Evolutionary conservation across 768 basidiomycete genomes (phyloP).

Genomic region (Mycena sanguinolenta): DNA sequence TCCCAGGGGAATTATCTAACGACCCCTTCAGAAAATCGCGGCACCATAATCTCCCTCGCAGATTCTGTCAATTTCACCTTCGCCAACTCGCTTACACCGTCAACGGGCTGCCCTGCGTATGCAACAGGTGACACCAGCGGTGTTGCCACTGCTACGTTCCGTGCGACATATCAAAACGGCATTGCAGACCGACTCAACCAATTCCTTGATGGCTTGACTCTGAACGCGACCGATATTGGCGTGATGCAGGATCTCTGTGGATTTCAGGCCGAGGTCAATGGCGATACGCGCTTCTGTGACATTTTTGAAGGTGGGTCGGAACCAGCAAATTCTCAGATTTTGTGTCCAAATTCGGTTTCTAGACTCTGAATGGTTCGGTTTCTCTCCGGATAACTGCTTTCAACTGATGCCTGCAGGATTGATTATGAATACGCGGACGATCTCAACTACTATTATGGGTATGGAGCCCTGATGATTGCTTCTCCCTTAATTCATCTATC

Average conservation of each 20-base stretch:
- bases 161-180: slow-evolving; percentile 47
- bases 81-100: slow-evolving; percentile 59
- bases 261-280: slow-evolving; percentile 53
- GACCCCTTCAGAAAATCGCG: slow-evolving; percentile 48
- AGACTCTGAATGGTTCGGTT: slow-evolving; percentile 54
- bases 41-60: slow-evolving; percentile 50
- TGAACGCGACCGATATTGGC: slow-evolving; percentile 53
- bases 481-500: background rate
- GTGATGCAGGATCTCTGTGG: slow-evolving; percentile 61
- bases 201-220: slow-evolving; percentile 50
- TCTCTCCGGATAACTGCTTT: background rate
- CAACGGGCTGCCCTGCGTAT: slow-evolving; percentile 54
- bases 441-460: slow-evolving; percentile 62
- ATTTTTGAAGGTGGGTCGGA: slow-evolving; percentile 49
- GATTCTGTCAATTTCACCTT: slow-evolving; percentile 58
- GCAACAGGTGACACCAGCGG: slow-evolving; percentile 47
- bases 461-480: background rate
- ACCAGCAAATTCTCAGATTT: background rate
- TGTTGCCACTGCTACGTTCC: slow-evolving; percentile 43
- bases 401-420: background rate
- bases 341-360: background rate
- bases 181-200: slow-evolving; percentile 53
- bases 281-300: slow-evolving; percentile 57
- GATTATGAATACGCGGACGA: slow-evolving; percentile 61
- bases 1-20: slow-evolving; percentile 56